Evolutionary conservation across 1,284 basidiomycete species (phyloP), one percentile per base, ranked within the genome.

Genomic region (Marasmius sp.): DNA sequence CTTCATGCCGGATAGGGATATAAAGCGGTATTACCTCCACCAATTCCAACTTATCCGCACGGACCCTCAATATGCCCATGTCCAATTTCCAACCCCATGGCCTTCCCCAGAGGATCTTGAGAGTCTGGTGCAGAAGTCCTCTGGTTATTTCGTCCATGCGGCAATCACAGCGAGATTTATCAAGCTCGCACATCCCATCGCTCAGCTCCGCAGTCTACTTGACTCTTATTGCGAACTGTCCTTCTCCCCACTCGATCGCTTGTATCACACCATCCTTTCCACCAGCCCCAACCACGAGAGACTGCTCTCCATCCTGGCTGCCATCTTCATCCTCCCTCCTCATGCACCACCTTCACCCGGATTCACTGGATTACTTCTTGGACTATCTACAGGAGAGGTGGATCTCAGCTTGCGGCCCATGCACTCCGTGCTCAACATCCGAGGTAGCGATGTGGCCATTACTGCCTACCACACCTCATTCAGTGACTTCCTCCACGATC

Each of bases 211-310:
- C 5, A 64, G 64, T 2, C 60, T 70, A 7, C 60, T 71, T 36
- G 41, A 43, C n/a, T 7, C 49, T 67, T 49, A 62, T 41, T 3
- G 6, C 36, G 11, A 39, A 47, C 22, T 22, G 7, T 34, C 56
- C 16, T 72, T 69, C 54, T 64, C 69, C 10, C 67, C 69, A 36
- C 74, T 63, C 73, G 67, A 69, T 75, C n/a, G 27, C 10, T 39
- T 47, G 4, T 57, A 57, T 41, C 18, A 34, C 8, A 4, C 27
- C 12, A 47, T 57, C 18, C 34, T 57, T 12, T 36, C 11, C 34
- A 8, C 50, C 41, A 43, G n/a, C 41, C 41, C 41, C 6, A 6
- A 43, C 41, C 41, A 43, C n/a, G n/a, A 43, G 41, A 16, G 50
- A 16, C 50, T 52, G 20, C n/a, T 33, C 10, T n/a, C 14, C 12